Conservation (phyloP, 2,329 filamentous ascomycete species). For the Pestalotiopsis fici region DNA sequence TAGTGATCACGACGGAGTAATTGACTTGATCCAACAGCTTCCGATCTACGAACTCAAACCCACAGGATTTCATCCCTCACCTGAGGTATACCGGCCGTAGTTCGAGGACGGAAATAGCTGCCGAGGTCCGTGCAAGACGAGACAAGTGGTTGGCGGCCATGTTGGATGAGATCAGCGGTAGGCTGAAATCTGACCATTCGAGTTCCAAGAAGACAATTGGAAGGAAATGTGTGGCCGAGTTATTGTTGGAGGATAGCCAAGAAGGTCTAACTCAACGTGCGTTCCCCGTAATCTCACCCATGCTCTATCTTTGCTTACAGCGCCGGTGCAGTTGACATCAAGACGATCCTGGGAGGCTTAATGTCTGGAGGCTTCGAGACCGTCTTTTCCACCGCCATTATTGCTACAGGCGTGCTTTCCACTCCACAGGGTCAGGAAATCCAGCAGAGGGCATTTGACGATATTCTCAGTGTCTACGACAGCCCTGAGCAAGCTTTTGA, state of each 20-base stretch:
- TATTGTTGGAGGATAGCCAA: background rate
- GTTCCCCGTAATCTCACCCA: background rate
- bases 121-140: background rate
- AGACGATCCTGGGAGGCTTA: background rate
- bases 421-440: background rate
- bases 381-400: background rate
- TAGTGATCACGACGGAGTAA: background rate
- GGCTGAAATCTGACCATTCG: background rate
- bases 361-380: slow-evolving; percentile 1
- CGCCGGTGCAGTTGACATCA: background rate
- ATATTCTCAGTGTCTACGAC: background rate
- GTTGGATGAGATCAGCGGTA: background rate
- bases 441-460: background rate
- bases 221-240: background rate
- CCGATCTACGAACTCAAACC: background rate
- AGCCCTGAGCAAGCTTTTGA: background rate
- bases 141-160: background rate
- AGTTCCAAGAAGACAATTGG: background rate
- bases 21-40: background rate
- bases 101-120: background rate
- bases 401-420: background rate
- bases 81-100: background rate
- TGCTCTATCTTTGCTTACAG: background rate
- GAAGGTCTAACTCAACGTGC: background rate
- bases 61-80: background rate